Evolutionary conservation across 2,329 filamentous ascomycete species (phyloP).

Genomic region (Aspergillus felis): DNA sequence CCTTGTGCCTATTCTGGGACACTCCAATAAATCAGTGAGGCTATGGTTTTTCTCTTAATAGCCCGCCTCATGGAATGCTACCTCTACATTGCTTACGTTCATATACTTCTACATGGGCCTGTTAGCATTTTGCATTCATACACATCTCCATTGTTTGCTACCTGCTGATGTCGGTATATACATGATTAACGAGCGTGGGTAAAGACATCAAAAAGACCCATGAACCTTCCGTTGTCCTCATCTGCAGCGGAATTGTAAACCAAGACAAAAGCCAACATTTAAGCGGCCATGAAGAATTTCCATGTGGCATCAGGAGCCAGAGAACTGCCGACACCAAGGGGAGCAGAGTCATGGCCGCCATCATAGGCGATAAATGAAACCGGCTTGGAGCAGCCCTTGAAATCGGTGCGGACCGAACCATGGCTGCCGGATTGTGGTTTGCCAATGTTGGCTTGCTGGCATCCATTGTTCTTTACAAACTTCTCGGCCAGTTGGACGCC

Average conservation of each 20-base stretch:
- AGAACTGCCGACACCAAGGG: slow-evolving; percentile 8
- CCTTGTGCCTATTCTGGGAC: too few species aligned
- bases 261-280: not conserved
- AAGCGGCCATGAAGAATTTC: slow-evolving; percentile 12
- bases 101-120: too few species aligned
- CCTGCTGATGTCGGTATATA: not conserved
- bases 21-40: too few species aligned
- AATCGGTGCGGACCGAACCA: slow-evolving; percentile 7
- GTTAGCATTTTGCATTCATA: not conserved
- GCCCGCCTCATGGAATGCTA: not conserved
- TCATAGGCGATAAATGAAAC: slow-evolving; percentile 15
- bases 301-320: slow-evolving; percentile 14
- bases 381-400: slow-evolving; percentile 9
- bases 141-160: not conserved
- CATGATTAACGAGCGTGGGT: not conserved
- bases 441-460: slow-evolving; percentile 15
- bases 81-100: too few species aligned
- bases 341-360: slow-evolving; percentile 11
- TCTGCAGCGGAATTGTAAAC: not conserved
- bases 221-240: not conserved
- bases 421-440: slow-evolving; percentile 4
- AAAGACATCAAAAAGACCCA: not conserved
- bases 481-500: slow-evolving; percentile 38
- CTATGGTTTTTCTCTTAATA: too few species aligned
- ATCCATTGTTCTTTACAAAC: slow-evolving; percentile 39